Base-by-base conservation (phyloP, 2,329 filamentous ascomycete genomes). In the Ambrosiella beaveri region DNA sequence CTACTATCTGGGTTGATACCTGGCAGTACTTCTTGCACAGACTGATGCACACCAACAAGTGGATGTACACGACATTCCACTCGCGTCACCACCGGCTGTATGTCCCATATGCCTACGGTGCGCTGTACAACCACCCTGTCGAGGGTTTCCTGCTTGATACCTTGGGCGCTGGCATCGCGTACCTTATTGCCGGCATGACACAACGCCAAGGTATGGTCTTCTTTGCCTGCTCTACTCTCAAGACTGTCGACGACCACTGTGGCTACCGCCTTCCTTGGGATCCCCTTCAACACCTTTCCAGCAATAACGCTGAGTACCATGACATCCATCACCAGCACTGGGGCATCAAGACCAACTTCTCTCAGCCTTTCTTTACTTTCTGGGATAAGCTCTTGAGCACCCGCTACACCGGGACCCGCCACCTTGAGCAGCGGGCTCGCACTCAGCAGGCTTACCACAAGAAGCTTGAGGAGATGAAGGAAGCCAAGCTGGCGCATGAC, bases 11-110 rank as follows among this genome's bases (percentile, higher is more conserved):
- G 63, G 79, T 97, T 64, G 93, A 98, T 71, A 93, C 89, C 50
- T 98, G 93, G 93, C 91, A 98, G 69, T 98, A 98, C 73, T 95
- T 96, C 72, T 78, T 91, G 65, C 93, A 98, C 71, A 88, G 93
- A 44, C 80, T 85, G 59, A 98, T 98, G 93, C 93, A 98, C 72
- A 77, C 93, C 74, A 96, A 97, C 74, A 90, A 87, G 70, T 97
- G 88, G 86, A 78, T 98, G 64, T 97, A 97, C 75, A 85, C 88
- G 62, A 86, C 84, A 57, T 93, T 96, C 73, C 93, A 97, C 73
- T 91, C 90, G 52, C 84, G 91, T 61, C 93, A 98, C 71, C 93
- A 98, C 75, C 86, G 91, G 45, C 82, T 98, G 39, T 97, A 98
- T 69, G 93, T 97, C 2, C 93, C 93, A 2, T 98, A 97, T 69